These are phyloP conservation scores for Lactifluus volemus DNA, from an alignment of 768 basidiomycete genomes.

Conservation along the genomic window DNA sequence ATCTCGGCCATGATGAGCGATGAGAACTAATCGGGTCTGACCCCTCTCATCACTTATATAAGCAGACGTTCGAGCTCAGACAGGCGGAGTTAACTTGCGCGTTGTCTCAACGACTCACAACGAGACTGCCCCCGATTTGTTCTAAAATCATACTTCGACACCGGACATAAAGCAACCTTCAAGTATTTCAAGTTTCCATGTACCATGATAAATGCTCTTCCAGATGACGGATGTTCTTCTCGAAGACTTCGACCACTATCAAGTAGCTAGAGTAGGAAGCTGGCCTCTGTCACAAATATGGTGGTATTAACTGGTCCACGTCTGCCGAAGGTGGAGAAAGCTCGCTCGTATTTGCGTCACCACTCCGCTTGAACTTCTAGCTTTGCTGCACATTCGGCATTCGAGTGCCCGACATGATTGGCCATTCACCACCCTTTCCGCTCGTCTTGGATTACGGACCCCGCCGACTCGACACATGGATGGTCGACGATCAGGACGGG, in stretches of 20 bases:
- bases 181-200: conserved; percentile 3
- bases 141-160: neutral
- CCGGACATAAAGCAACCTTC: neutral
- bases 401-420: neutral
- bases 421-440: neutral
- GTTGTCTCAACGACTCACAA: too few relatives aligned
- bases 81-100: neutral
- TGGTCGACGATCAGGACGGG: neutral
- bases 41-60: too few relatives aligned
- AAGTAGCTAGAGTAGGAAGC: neutral
- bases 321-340: neutral
- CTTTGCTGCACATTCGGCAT: conserved; percentile 9
- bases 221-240: conserved; percentile 7
- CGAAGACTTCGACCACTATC: conserved; percentile 6
- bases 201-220: conserved; percentile 1
- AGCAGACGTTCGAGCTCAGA: neutral
- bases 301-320: conserved; percentile 13
- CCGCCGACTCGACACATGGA: conserved; percentile 1
- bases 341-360: conserved; percentile 9
- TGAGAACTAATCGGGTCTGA: too few relatives aligned
- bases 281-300: neutral
- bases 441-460: conserved; percentile 10
- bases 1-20: too few relatives aligned
- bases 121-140: neutral
- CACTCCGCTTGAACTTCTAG: conserved; percentile 3